Percentiles rank a stretch among this genome's conserved stretches.
phyloP scores from a whole-genome alignment of 2,329 filamentous ascomycete genomes.

The Ophiostoma pallidulum region DNA sequence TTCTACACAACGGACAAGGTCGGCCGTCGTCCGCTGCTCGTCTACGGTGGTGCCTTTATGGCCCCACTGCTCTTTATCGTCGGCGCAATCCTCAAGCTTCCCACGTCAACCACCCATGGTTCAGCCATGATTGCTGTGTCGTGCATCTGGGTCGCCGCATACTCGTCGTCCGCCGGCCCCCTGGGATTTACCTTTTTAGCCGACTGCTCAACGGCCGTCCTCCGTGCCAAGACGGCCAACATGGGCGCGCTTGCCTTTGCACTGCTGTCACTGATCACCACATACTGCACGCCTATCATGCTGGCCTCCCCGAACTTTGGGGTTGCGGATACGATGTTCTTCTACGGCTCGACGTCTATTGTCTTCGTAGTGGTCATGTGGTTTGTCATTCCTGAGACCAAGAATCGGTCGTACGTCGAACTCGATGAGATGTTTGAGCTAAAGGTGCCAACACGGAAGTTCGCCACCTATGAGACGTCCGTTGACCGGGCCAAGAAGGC shows the following conservation, averaged over 20 bases:
- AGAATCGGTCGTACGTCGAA: slow-evolving; percentile 36
- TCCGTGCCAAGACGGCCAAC: slow-evolving; percentile 11
- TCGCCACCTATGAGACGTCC: slow-evolving; percentile 19
- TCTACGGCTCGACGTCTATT: slow-evolving; percentile 11
- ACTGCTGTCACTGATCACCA: slow-evolving; percentile 8
- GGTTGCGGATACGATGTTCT: slow-evolving; percentile 4
- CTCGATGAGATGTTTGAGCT: slow-evolving; percentile 32
- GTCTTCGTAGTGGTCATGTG: slow-evolving; percentile 12
- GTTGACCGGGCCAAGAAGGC: slow-evolving; percentile 6
- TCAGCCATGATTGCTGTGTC: slow-evolving; percentile 9
- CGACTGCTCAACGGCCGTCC: slow-evolving; percentile 9
- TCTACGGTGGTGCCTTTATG: slow-evolving; percentile 8
- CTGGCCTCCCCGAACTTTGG: slow-evolving; percentile 3
- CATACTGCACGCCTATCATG: slow-evolving; percentile 10
- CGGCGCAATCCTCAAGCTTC: slow-evolving; percentile 7
- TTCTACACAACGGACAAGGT: slow-evolving; percentile 9
- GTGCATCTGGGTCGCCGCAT: slow-evolving; percentile 9
- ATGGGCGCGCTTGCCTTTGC: slow-evolving; percentile 8
- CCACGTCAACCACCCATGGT: slow-evolving; percentile 4
- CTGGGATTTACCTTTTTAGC: slow-evolving; percentile 9
- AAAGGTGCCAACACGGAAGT: slow-evolving; percentile 26
- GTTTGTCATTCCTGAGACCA: slow-evolving; percentile 29
- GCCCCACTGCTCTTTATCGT: slow-evolving; percentile 7
- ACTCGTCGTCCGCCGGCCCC: slow-evolving; percentile 7
- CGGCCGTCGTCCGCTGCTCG: slow-evolving; percentile 9